A percentile compares a stretch with the other conserved stretches of the same genome.
These are phyloP conservation scores for Murraya paniculata DNA, from an alignment of 345 rosid species.

Conservation along the genomic window DNA sequence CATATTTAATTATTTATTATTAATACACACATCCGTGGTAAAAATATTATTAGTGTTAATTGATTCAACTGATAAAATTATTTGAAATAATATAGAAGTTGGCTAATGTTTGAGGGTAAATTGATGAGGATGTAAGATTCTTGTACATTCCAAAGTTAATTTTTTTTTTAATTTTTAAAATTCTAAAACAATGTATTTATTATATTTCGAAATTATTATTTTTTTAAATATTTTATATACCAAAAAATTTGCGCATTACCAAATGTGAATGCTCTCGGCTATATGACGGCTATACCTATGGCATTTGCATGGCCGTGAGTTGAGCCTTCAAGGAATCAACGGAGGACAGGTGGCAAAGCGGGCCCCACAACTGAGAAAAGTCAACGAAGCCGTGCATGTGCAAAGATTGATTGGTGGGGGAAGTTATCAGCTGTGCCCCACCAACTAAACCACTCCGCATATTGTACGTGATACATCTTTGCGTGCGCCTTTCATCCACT, in stretches of 20 bases:
- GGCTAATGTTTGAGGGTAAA: too few relatives aligned
- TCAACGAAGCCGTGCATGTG: constrained; percentile 12
- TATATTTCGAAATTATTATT: not conserved
- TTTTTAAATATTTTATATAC: not conserved
- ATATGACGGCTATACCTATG: not conserved
- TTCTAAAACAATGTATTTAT: too few relatives aligned
- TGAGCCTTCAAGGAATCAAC: constrained; percentile 2
- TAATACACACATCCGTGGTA: too few relatives aligned
- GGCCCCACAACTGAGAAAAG: not conserved
- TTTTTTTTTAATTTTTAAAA: too few relatives aligned
- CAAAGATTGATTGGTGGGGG: not conserved
- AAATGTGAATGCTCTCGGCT: not conserved
- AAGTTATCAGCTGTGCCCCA: not conserved
- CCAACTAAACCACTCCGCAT: not conserved
- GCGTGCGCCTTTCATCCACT: not conserved
- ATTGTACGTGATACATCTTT: not conserved
- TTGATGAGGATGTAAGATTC: too few relatives aligned
- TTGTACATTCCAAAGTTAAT: too few relatives aligned
- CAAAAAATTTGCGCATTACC: not conserved
- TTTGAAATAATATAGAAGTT: not conserved
- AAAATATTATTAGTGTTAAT: too few relatives aligned
- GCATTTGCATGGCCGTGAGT: not conserved
- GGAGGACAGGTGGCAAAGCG: not conserved
- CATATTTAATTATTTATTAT: too few relatives aligned
- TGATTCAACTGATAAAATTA: too few relatives aligned